Conservation (phyloP, 192 early-diverging fungal genomes). For the Linnemannia zychae region DNA sequence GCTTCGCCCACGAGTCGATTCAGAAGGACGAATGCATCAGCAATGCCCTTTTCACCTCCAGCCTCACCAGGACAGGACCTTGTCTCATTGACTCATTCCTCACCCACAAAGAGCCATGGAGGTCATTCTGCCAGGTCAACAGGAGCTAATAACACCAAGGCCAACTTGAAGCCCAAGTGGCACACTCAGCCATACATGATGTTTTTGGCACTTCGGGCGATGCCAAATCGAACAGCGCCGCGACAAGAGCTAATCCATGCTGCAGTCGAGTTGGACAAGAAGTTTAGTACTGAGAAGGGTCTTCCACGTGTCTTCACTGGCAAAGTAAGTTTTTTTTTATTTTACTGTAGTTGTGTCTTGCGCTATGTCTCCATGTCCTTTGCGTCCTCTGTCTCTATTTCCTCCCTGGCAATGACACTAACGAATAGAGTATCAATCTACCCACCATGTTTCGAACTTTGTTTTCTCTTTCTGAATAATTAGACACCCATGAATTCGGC, state of each 20-base stretch:
- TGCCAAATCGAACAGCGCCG: slow-evolving; percentile 74
- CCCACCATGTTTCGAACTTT: not conserved
- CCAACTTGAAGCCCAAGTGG: slow-evolving; percentile 79
- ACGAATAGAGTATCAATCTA: slow-evolving; percentile 8
- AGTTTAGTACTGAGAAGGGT: slow-evolving; percentile 76
- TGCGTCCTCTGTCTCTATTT: too few species aligned
- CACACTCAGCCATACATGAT: slow-evolving; percentile 91
- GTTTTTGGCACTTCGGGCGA: slow-evolving; percentile 82
- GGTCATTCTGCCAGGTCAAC: not conserved
- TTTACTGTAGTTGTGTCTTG: not conserved
- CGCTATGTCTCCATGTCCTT: slow-evolving; percentile 8
- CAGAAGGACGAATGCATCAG: slow-evolving; percentile 5
- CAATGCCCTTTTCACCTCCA: slow-evolving; percentile 41
- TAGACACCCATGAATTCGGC: slow-evolving; percentile 86
- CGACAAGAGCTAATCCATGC: slow-evolving; percentile 79
- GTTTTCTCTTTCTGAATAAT: not conserved
- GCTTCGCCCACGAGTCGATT: slow-evolving; percentile 42
- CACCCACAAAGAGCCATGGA: slow-evolving; percentile 21
- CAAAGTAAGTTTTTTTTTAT: slow-evolving; percentile 68
- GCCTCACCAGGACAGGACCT: slow-evolving; percentile 28
- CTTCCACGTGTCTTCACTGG: slow-evolving; percentile 89
- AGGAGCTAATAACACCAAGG: slow-evolving; percentile 6
- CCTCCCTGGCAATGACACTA: not conserved
- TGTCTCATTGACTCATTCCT: slow-evolving; percentile 20
- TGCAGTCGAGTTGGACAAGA: slow-evolving; percentile 84